Conservation (phyloP, 2,329 filamentous ascomycete species). For the Trichoderma oligosporum region DNA sequence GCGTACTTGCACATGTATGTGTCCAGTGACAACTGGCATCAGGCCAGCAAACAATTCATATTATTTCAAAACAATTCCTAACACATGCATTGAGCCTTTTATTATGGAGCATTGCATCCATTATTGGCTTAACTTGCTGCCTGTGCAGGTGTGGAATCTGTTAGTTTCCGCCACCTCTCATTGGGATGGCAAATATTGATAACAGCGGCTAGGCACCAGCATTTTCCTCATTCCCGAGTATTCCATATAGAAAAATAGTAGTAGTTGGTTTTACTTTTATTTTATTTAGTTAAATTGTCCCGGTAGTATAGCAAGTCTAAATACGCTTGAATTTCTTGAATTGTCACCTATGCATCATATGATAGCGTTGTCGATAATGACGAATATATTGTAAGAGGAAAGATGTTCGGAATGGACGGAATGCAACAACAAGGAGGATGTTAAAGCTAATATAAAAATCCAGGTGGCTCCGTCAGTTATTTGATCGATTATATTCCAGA, state of each 20-base stretch:
- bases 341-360: neutral
- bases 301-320: neutral
- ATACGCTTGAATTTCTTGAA: neutral
- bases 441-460: neutral
- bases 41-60: neutral
- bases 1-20: no score
- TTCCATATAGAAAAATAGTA: neutral
- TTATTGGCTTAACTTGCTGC: constrained; percentile 19
- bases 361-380: constrained; percentile 4
- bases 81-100: neutral
- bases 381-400: constrained; percentile 11
- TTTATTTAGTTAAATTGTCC: no score
- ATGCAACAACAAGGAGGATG: neutral
- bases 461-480: constrained; percentile 14
- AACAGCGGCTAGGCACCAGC: constrained; percentile 22
- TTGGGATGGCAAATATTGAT: constrained; percentile 6
- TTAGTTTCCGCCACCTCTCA: constrained; percentile 6
- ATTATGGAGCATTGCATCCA: neutral
- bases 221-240: constrained; percentile 14
- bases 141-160: neutral
- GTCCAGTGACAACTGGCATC: neutral
- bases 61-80: no score
- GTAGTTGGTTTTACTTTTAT: no score
- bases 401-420: neutral
- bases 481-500: constrained; percentile 8